A percentile compares a stretch with the other conserved stretches of the same genome.
phyloP scores from a whole-genome alignment of 202 grass and related monocot species.

The Setaria viridis region DNA sequence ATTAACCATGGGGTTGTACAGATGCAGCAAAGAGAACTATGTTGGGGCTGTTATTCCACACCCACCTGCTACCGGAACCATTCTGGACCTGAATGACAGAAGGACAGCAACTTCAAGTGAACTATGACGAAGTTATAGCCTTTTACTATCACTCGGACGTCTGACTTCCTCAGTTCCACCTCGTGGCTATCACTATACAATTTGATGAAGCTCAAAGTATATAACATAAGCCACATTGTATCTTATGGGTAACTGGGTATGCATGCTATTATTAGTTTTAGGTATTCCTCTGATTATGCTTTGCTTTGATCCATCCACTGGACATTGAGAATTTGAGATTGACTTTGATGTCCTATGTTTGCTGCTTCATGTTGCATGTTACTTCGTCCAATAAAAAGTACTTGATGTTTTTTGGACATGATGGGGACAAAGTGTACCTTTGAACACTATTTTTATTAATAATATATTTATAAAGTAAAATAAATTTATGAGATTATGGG shows the following conservation, averaged over 20 bases:
- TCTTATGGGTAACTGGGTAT: constrained; percentile 15
- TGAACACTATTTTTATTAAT: constrained; percentile 5
- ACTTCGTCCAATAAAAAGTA: background rate
- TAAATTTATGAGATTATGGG: background rate
- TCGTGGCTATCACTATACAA: constrained; percentile 43
- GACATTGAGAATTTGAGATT: constrained; percentile 41
- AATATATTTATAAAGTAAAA: constrained; percentile 11
- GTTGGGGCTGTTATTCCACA: background rate
- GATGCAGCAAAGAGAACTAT: constrained; percentile 26
- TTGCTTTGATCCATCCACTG: constrained; percentile 52
- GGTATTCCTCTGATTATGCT: background rate
- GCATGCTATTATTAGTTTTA: background rate
- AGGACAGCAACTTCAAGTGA: constrained; percentile 53
- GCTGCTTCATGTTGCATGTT: background rate
- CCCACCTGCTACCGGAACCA: constrained; percentile 31
- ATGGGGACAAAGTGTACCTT: background rate
- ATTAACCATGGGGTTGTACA: background rate
- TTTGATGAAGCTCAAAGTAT: constrained; percentile 61
- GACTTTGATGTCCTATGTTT: constrained; percentile 1
- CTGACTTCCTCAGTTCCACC: background rate
- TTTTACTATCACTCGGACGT: background rate
- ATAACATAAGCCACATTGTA: constrained; percentile 51
- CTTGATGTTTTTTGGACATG: constrained; percentile 2
- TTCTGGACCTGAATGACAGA: constrained; percentile 8
- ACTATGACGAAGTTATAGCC: constrained; percentile 8